A percentile compares a stretch with the other conserved stretches of the same genome.
These are phyloP conservation scores for Sesbania bispinosa DNA, from an alignment of 306 rosid species.

Conservation along the genomic window DNA sequence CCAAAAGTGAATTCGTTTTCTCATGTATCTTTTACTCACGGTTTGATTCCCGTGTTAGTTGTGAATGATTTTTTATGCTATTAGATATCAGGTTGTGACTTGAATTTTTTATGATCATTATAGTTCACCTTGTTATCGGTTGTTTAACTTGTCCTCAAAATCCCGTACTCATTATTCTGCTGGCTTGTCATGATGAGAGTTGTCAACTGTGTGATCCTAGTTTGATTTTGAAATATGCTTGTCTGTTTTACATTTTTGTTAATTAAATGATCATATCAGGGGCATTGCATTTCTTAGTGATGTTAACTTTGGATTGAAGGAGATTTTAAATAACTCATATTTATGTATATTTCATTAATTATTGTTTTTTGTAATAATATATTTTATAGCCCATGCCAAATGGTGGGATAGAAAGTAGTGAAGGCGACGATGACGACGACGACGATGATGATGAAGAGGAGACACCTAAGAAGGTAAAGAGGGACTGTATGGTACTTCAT, in stretches of 20 bases:
- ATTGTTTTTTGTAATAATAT: not conserved
- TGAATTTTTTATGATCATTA: not conserved
- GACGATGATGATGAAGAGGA: constrained; percentile 45
- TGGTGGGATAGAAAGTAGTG: constrained; percentile 28
- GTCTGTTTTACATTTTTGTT: not conserved
- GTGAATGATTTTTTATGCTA: not conserved
- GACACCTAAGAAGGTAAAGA: constrained; percentile 50
- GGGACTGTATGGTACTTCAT: not conserved
- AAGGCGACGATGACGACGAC: constrained; percentile 36
- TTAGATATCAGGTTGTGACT: constrained; percentile 3
- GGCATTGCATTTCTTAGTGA: not conserved
- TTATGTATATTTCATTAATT: not conserved
- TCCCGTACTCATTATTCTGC: not conserved
- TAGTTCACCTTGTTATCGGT: not conserved
- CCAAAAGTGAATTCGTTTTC: not conserved
- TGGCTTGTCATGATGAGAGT: not conserved
- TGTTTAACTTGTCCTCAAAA: not conserved
- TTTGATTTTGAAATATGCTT: constrained; percentile 4
- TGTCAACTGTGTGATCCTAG: not conserved
- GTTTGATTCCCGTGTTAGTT: not conserved
- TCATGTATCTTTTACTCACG: not conserved
- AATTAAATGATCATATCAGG: not conserved
- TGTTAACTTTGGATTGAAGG: not conserved
- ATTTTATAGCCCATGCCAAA: constrained; percentile 28
- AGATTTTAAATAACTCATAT: not conserved